phyloP scores from a whole-genome alignment of 345 rosid genomes.

The Eucalyptus cladocalyx region DNA sequence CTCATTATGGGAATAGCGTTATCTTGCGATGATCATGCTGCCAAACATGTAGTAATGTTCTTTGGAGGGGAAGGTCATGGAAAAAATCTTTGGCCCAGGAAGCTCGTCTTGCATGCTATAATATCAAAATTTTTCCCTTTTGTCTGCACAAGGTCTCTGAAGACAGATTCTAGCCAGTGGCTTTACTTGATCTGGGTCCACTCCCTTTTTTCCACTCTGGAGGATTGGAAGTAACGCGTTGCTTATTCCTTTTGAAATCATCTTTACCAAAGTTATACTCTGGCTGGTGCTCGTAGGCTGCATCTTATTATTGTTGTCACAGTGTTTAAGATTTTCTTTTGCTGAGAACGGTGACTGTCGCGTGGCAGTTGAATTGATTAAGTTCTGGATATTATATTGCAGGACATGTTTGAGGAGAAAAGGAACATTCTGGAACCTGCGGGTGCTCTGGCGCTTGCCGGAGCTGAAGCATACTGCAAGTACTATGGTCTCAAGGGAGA shows the following conservation, averaged over 20 bases:
- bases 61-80: background rate
- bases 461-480: slow-evolving; percentile 96
- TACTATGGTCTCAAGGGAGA: slow-evolving; percentile 71
- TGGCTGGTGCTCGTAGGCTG: background rate
- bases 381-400: background rate
- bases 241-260: background rate
- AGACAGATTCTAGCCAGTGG: background rate
- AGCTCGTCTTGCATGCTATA: background rate
- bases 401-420: slow-evolving; percentile 99
- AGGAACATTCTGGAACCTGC: slow-evolving; percentile 94
- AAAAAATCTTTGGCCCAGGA: background rate
- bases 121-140: background rate
- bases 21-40: background rate
- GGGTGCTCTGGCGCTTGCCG: slow-evolving; percentile 95
- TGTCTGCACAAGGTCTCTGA: background rate
- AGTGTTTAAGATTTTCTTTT: background rate
- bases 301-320: background rate
- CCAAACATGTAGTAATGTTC: background rate
- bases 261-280: background rate
- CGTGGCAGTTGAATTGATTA: background rate
- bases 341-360: background rate
- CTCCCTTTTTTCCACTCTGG: background rate
- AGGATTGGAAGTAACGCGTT: background rate
- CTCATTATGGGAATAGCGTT: background rate
- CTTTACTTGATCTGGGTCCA: background rate